phyloP scores from a whole-genome alignment of 768 basidiomycete species.

The Gloeostereum incarnatum region DNA sequence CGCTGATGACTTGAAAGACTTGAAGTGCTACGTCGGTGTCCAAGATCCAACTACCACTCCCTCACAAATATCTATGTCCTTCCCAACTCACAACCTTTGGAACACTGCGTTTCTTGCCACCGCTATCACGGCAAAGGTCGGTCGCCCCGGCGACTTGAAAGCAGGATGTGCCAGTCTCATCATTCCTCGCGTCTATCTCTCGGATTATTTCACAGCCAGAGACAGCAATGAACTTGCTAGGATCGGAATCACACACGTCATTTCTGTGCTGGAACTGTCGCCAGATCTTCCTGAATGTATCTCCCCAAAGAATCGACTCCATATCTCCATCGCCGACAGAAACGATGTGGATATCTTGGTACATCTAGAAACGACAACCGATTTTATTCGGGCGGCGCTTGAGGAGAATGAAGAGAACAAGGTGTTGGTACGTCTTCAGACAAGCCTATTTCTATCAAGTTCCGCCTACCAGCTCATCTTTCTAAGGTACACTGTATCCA shows the following conservation, averaged over 20 bases:
- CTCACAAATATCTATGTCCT: constrained; percentile 3
- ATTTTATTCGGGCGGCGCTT: constrained; percentile 42
- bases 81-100: constrained; percentile 5
- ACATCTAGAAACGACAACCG: constrained; percentile 39
- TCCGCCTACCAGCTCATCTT: constrained; percentile 2
- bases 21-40: background rate
- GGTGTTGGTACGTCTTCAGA: constrained; percentile 37
- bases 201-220: constrained; percentile 49
- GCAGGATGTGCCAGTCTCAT: constrained; percentile 19
- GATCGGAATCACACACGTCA: constrained; percentile 66
- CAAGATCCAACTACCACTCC: background rate
- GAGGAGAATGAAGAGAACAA: constrained; percentile 28
- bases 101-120: constrained; percentile 4
- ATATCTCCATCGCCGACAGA: constrained; percentile 39
- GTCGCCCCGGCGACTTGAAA: background rate
- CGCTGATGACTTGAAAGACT: background rate
- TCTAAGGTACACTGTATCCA: constrained; percentile 67
- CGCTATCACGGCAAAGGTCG: background rate
- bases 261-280: constrained; percentile 50
- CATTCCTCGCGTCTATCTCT: constrained; percentile 49
- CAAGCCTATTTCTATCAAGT: background rate
- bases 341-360: constrained; percentile 28
- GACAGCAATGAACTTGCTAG: constrained; percentile 33
- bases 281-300: constrained; percentile 38
- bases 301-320: constrained; percentile 30